Conservation (phyloP, 371 early-diverging fungal genomes). For the Cokeromyces recurvatus region DNA sequence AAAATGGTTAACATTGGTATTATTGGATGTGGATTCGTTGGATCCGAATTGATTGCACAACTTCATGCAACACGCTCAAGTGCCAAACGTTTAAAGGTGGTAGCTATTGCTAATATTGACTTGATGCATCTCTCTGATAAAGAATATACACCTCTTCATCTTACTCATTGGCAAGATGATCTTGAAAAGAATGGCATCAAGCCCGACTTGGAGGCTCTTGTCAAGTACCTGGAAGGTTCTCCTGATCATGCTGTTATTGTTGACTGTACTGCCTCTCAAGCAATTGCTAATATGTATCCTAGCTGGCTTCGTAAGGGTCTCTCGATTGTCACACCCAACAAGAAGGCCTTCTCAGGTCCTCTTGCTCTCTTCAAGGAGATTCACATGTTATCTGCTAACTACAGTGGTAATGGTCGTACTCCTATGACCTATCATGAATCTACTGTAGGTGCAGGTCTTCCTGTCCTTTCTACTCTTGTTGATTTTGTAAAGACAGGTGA, state of each 20-base stretch:
- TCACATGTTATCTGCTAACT: constrained; percentile 41
- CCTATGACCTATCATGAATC: constrained; percentile 82
- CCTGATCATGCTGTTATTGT: constrained; percentile 64
- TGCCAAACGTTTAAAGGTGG: constrained; percentile 35
- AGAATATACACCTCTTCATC: constrained; percentile 26
- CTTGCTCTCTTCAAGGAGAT: constrained; percentile 69
- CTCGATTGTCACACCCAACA: constrained; percentile 94
- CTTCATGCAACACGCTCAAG: constrained; percentile 37
- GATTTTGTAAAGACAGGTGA: constrained; percentile 93
- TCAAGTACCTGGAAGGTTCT: constrained; percentile 43
- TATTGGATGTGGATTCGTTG: constrained; percentile 92
- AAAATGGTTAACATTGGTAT: constrained; percentile 77
- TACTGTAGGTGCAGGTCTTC: constrained; percentile 98
- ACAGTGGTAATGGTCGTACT: constrained; percentile 17
- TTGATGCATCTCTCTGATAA: constrained; percentile 50
- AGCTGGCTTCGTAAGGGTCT: constrained; percentile 72
- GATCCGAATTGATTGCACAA: constrained; percentile 79
- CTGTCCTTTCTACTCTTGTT: constrained; percentile 86
- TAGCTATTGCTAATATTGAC: constrained; percentile 60
- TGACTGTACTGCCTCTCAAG: constrained; percentile 86
- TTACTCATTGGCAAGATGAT: constrained; percentile 10
- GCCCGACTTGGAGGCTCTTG: constrained; percentile 51
- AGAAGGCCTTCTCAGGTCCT: constrained; percentile 87
- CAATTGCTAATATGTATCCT: constrained; percentile 78
- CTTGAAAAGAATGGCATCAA: constrained; percentile 14